phyloP scores from a whole-genome alignment of 2,329 filamentous ascomycete genomes.

The Penicillium digitatum region DNA sequence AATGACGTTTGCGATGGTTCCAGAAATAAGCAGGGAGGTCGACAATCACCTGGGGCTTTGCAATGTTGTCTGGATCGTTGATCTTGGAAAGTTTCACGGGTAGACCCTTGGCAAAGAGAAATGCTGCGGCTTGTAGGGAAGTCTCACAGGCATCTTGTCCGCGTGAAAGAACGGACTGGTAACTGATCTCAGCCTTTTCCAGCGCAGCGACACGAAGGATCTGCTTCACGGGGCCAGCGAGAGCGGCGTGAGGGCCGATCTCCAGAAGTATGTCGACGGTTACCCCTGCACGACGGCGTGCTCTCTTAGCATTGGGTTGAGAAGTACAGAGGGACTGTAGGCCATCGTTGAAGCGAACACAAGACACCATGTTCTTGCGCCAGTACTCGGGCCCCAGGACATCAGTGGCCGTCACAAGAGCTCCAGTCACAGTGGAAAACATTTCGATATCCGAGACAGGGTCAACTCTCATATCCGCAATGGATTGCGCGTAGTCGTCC shows the following conservation, averaged over 20 bases:
- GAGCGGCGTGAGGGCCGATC: slow-evolving; percentile 36
- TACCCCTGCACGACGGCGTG: too few species aligned
- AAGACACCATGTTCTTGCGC: too few species aligned
- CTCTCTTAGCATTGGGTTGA: background rate
- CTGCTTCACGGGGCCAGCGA: slow-evolving; percentile 29
- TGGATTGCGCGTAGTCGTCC: background rate
- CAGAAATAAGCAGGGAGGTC: slow-evolving; percentile 5
- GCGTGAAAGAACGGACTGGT: slow-evolving; percentile 7
- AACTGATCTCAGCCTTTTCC: background rate
- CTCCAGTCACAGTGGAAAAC: background rate
- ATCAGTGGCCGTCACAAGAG: too few species aligned
- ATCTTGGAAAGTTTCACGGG: background rate
- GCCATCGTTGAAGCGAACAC: too few species aligned
- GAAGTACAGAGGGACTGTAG: too few species aligned
- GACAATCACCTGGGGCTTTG: background rate
- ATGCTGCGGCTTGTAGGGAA: background rate
- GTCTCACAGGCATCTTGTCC: slow-evolving; percentile 1
- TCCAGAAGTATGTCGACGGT: slow-evolving; percentile 26
- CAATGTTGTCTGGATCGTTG: slow-evolving; percentile 1
- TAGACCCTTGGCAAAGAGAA: slow-evolving; percentile 1
- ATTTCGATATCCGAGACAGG: background rate
- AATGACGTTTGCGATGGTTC: background rate
- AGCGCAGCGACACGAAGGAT: slow-evolving; percentile 7
- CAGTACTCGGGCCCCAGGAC: too few species aligned
- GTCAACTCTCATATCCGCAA: background rate